Conservation (phyloP, 2,329 filamentous ascomycete species). For the Ophiocordyceps camponoti-leonardi region DNA sequence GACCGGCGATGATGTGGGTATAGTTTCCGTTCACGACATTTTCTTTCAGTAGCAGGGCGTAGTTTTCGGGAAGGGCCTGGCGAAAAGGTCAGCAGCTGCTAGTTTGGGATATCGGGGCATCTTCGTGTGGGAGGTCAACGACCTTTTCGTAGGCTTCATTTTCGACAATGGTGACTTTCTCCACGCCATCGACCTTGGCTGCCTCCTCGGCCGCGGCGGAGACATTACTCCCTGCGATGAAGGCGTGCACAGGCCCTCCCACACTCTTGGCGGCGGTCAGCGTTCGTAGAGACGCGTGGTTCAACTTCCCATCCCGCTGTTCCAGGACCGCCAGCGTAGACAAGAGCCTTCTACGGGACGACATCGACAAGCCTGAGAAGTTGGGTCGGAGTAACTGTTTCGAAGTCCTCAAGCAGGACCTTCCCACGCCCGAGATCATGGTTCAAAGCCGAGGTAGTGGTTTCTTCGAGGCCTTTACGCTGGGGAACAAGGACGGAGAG, state of each 20-base stretch:
- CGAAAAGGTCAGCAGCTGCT: conserved; percentile 1
- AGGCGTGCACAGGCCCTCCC: conserved; percentile 70
- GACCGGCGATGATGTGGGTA: conserved; percentile 77
- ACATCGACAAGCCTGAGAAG: not conserved
- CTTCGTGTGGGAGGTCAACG: conserved; percentile 1
- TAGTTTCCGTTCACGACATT: conserved; percentile 94
- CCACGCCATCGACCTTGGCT: conserved; percentile 75
- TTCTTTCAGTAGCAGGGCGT: conserved; percentile 78
- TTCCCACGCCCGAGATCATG: not conserved
- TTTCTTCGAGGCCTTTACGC: no score
- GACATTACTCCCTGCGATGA: conserved; percentile 67
- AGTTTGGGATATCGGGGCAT: not conserved
- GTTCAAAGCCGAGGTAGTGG: no score
- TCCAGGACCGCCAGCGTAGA: conserved; percentile 87
- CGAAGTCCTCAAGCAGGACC: not conserved
- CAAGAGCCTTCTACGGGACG: conserved; percentile 32
- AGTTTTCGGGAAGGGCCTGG: conserved; percentile 83
- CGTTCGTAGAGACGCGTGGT: conserved; percentile 64
- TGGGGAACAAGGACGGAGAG: not conserved
- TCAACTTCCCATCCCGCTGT: conserved; percentile 79
- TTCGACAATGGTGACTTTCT: conserved; percentile 81
- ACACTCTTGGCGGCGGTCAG: conserved; percentile 76
- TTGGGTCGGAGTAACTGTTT: not conserved
- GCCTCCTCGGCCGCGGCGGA: conserved; percentile 66
- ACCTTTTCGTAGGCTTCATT: conserved; percentile 89